Evolutionary conservation across 805 yeast genomes (phyloP), one percentile per base, ranked within the genome.

Genomic region (Cyberlindnera meyerae): DNA sequence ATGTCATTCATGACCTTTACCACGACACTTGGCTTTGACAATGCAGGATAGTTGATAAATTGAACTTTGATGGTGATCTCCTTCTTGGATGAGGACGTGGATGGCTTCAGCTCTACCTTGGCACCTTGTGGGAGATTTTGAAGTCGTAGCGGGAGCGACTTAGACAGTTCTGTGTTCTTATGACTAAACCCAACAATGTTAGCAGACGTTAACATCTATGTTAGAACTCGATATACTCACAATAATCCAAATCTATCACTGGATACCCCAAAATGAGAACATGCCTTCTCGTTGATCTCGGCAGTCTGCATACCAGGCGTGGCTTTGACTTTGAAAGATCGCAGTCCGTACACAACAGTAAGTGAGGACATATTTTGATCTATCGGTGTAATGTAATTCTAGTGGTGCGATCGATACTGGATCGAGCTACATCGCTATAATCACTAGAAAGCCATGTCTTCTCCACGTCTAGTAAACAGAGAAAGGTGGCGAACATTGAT

Each of bases 41-140:
- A 54, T 8, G 26, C 8, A 2, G 49, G 40, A 1, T 52, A 49
- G 29, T 53, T 51, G 32, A 52, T 42, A 32, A 54, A 48, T 30
- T 55, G 62, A 27, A 64, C 42, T 39, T 63, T 57, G 24, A 65
- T 39, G 18, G 54, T 62, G 12, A 62, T 43, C 11, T 39, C 40
- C 2, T 43, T 29, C 9, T 30, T 31, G 7, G 14, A 14, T 14
- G 28, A 24, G 6, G 31, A 2, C 8, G 34, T 27, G 1, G 45
- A 30, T 11, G 36, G 33, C 24, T 46, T 43, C 29, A 70, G 43
- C 7, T 54, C 52, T 24, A 73, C 37, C 30, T 67, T 71, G 13
- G 63, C 66, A 11, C 77, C 77, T 6, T 61, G 53, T 2, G 75
- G 70, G 14, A 73, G 43, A 34, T 66, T 65, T 12, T 66, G 47